These are phyloP conservation scores for Rhododendron vialii DNA, from an alignment of 148 eudicot species.

Conservation along the genomic window DNA sequence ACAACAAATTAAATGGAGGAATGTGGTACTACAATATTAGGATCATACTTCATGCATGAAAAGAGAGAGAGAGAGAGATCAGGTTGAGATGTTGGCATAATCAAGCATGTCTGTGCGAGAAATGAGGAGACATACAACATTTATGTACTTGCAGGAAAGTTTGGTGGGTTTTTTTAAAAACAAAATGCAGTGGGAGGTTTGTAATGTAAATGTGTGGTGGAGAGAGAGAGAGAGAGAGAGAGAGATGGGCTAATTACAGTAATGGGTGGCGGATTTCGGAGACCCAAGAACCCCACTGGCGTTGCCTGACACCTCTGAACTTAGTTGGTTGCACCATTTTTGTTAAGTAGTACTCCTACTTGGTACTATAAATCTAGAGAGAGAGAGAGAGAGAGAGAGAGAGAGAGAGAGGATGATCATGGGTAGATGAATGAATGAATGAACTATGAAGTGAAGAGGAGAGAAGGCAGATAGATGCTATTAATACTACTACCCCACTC, in stretches of 20 bases:
- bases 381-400: neutral
- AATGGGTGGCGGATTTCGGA: slow-evolving; percentile 91
- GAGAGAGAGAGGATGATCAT: neutral
- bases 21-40: too few relatives aligned
- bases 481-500: too few relatives aligned
- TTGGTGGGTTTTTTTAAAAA: too few relatives aligned
- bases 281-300: slow-evolving; percentile 99
- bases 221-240: neutral
- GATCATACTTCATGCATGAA: too few relatives aligned
- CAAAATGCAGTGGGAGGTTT: neutral
- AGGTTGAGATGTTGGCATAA: too few relatives aligned
- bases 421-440: neutral
- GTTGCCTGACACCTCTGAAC: slow-evolving; percentile 95
- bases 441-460: neutral
- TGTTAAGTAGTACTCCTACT: neutral
- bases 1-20: too few relatives aligned
- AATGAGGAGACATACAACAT: too few relatives aligned
- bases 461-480: neutral
- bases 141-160: too few relatives aligned
- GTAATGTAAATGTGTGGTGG: neutral
- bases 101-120: too few relatives aligned
- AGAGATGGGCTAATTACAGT: slow-evolving; percentile 36
- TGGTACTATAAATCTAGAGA: neutral
- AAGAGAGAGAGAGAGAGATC: too few relatives aligned
- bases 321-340: slow-evolving; percentile 68